Conservation (phyloP, 495 filamentous ascomycete genomes). For the Aspergillus sclerotioniger region DNA sequence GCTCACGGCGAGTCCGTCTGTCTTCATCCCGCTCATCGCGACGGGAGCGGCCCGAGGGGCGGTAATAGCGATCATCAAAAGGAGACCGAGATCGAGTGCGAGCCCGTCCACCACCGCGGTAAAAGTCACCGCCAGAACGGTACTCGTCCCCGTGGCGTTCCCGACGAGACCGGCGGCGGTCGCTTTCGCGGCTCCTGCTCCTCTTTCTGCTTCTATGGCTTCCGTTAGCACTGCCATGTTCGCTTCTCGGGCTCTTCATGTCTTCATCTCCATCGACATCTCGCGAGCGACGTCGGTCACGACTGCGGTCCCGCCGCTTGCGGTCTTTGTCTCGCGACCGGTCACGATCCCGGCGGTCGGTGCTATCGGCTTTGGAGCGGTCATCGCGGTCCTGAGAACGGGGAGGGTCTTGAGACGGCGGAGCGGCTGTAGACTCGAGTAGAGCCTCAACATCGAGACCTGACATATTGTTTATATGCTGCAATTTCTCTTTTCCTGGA, state of each 20-base stretch:
- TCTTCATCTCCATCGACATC: conserved; percentile 63
- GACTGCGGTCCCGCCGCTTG: conserved; percentile 57
- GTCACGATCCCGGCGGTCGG: conserved; percentile 55
- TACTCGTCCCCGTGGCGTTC: conserved; percentile 68
- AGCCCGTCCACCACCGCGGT: conserved; percentile 66
- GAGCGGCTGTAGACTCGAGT: conserved; percentile 81
- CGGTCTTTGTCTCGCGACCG: conserved; percentile 61
- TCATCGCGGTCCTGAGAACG: conserved; percentile 58
- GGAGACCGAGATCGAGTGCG: conserved; percentile 77
- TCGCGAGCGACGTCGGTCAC: conserved; percentile 64
- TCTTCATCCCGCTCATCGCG: conserved; percentile 53
- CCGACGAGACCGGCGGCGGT: conserved; percentile 67
- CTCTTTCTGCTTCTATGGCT: conserved; percentile 82
- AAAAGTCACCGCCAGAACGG: conserved; percentile 68
- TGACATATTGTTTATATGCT: conserved; percentile 61
- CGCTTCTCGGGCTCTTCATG: conserved; percentile 72
- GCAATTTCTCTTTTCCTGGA: conserved; percentile 18
- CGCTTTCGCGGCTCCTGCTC: conserved; percentile 78
- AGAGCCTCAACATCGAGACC: conserved; percentile 91
- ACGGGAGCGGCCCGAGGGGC: conserved; percentile 61
- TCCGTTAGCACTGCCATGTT: conserved; percentile 75
- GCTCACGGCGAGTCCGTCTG: conserved; percentile 50
- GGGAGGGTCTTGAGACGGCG: conserved; percentile 50
- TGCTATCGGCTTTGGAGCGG: conserved; percentile 54
- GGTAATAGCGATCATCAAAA: conserved; percentile 70